Percentiles rank a stretch among this genome's conserved stretches.
These are phyloP conservation scores for Lanmaoa rubissima DNA, from an alignment of 768 basidiomycete species.

Conservation along the genomic window DNA sequence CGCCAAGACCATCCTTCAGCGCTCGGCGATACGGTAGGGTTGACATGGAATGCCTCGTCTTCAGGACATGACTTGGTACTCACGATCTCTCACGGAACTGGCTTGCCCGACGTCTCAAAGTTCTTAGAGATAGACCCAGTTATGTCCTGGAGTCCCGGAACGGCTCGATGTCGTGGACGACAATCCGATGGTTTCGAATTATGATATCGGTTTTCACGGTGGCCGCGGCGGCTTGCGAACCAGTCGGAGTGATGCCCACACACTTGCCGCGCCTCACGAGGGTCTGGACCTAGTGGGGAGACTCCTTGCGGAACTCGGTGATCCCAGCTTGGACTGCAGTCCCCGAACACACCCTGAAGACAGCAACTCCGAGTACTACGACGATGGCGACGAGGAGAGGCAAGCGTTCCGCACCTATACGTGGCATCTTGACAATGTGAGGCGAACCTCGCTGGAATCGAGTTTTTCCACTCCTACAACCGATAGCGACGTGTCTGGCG, in stretches of 20 bases:
- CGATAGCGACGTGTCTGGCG: not conserved
- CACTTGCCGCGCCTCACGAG: not conserved
- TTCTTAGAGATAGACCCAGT: no score
- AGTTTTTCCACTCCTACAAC: not conserved
- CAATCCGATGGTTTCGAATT: not conserved
- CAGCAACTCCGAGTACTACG: not conserved
- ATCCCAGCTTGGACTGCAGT: conserved; percentile 8
- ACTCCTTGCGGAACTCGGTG: conserved; percentile 13
- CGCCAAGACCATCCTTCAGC: no score
- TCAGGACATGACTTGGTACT: no score
- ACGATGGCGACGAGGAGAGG: not conserved
- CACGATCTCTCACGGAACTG: no score
- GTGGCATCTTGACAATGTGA: not conserved
- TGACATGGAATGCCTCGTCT: no score
- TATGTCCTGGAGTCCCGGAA: no score
- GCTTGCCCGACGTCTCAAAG: no score
- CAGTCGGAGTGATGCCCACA: not conserved
- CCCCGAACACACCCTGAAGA: conserved; percentile 4
- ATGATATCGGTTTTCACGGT: not conserved
- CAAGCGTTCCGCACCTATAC: not conserved
- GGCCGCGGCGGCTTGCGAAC: not conserved
- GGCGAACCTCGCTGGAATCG: conserved; percentile 1
- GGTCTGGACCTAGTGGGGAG: not conserved
- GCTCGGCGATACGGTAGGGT: no score
- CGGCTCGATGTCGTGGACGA: not conserved